Percentiles rank a stretch among this genome's conserved stretches.
These are phyloP conservation scores for Clausena lansium DNA, from an alignment of 345 rosid species.

Conservation along the genomic window DNA sequence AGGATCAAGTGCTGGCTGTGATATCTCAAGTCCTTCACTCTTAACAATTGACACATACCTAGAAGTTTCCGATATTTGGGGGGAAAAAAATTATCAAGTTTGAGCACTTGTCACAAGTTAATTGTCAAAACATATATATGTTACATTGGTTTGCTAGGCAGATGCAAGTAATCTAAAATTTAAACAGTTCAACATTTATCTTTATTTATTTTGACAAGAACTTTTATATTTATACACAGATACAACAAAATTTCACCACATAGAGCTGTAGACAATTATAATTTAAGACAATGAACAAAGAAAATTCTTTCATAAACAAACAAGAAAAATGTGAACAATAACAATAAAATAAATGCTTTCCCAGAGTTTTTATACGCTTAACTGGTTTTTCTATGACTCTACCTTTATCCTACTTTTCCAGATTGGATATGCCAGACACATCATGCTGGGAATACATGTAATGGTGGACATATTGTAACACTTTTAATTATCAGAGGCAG, in stretches of 20 bases:
- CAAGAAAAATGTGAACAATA: not conserved
- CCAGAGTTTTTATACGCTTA: not conserved
- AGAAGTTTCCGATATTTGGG: not conserved
- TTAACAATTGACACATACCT: constrained; percentile 56
- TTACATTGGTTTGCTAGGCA: not conserved
- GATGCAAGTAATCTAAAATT: not conserved
- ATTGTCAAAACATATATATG: not conserved
- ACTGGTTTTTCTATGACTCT: not conserved
- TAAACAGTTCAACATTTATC: not conserved
- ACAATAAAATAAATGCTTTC: not conserved
- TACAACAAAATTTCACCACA: not conserved
- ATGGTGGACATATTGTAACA: not conserved
- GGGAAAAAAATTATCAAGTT: not conserved
- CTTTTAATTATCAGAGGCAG: not conserved
- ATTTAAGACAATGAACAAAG: not conserved
- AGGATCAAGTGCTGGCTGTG: constrained; percentile 67
- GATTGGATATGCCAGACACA: not conserved
- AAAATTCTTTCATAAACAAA: not conserved
- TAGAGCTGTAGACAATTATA: not conserved
- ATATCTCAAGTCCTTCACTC: constrained; percentile 62
- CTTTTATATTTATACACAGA: not conserved
- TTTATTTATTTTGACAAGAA: too few species aligned
- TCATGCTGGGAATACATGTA: not conserved
- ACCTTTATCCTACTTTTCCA: not conserved
- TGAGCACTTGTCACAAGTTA: not conserved